These are phyloP conservation scores for Globisporangium nodosum DNA, from an alignment of 352 stramenopile genomes.

Conservation along the genomic window DNA sequence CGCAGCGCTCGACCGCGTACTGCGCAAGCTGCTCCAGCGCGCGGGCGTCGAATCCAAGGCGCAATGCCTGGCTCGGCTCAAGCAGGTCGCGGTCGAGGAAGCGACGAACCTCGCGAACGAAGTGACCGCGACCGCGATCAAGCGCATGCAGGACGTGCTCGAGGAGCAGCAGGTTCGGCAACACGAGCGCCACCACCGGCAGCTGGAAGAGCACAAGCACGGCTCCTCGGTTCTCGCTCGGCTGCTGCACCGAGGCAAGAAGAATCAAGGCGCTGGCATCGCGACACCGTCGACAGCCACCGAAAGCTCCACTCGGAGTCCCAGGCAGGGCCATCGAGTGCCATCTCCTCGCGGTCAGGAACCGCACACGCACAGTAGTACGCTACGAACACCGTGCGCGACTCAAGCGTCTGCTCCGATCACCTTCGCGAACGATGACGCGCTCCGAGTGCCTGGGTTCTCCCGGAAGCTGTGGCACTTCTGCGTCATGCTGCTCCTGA, in stretches of 20 bases:
- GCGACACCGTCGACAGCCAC: neutral
- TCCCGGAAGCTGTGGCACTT: conserved; percentile 58
- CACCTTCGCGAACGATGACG: neutral
- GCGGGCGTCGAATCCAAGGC: conserved; percentile 2
- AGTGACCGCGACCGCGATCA: conserved; percentile 19
- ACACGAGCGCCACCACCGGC: conserved; percentile 2
- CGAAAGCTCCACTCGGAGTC: neutral
- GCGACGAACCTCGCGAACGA: conserved; percentile 17
- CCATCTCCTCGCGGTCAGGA: neutral
- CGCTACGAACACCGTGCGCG: neutral
- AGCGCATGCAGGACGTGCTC: conserved; percentile 24
- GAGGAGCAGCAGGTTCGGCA: conserved; percentile 10
- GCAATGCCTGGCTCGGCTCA: conserved; percentile 13
- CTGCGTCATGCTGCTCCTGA: conserved; percentile 41
- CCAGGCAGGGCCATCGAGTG: neutral
- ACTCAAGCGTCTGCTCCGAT: neutral
- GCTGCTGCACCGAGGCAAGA: neutral
- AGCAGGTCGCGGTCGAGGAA: conserved; percentile 19
- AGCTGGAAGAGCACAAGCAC: conserved; percentile 9
- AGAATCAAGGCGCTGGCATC: neutral
- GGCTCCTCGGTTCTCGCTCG: conserved; percentile 20
- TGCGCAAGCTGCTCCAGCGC: conserved; percentile 3
- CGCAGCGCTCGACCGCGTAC: neutral
- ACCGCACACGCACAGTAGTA: neutral
- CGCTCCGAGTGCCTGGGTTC: conserved; percentile 27